Evolutionary conservation across 192 early-diverging fungal species (phyloP), one percentile per base, ranked within the genome.

Genomic region (Borealophlyctis nickersoniae): DNA sequence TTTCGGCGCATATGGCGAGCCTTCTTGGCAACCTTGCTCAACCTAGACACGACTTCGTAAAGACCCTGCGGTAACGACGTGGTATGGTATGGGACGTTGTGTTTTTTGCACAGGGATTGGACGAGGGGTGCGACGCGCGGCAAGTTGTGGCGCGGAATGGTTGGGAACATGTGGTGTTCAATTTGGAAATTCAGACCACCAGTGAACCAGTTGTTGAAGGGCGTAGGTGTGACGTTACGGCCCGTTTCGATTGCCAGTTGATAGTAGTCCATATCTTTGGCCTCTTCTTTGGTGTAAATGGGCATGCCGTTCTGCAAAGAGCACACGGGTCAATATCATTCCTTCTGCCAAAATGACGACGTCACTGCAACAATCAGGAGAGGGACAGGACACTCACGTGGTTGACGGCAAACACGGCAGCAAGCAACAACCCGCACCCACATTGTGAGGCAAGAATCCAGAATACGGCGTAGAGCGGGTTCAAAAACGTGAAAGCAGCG

Each of bases 161-260:
- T 82, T 5, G 91, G 89, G 83, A 92, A 92, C 69, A 91, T 82
- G 69, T 92, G 91, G 78, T 92, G 91, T 73, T 92, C 89, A 60
- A 92, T 90, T 69, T 92, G 91, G 78, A 79, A 89, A 82, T 91
- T 91, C 56, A 90, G 76, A 52, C 88, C 89, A 34, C 89, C 88
- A 9, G 82, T 87, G 74, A 92, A 91, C 91, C 91, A 92, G 75
- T 92, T 81, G 49, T 75, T 76, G 61, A 91, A 81, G 14, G 73
- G 36, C 67, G 62, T 66, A 7, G 81, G 66, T 55, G 69, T 65
- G 23, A 92, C 87, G 77, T 91, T 83, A 56, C 91, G 85, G 22
- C 88, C 91, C 52, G 91, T 92, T n/a, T 85, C 68, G 52, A 90
- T 81, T 49, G 88, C 85, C 31, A 89, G 82, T 56, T 84, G 78